Conservation (phyloP, 768 basidiomycete species). For the Melanogaster broomeanus region DNA sequence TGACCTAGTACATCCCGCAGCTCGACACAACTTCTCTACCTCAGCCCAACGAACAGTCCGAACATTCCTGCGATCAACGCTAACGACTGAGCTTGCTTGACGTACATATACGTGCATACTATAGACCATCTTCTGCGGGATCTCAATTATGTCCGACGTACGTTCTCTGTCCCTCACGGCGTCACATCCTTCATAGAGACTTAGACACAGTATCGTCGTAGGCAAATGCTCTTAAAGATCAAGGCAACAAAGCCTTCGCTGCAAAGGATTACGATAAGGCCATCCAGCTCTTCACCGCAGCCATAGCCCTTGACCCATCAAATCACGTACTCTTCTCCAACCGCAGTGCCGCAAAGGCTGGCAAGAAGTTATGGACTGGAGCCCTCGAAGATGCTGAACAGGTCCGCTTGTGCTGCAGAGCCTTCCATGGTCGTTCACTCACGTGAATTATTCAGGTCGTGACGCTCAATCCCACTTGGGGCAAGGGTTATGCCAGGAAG, state of each 20-base stretch:
- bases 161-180: conserved; percentile 9
- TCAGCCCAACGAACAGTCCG: neutral
- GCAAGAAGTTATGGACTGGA: conserved; percentile 72
- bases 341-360: conserved; percentile 87
- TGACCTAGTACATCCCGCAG: neutral
- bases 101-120: neutral
- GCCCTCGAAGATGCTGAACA: conserved; percentile 90
- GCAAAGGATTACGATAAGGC: conserved; percentile 92
- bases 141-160: conserved; percentile 37
- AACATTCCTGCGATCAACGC: neutral
- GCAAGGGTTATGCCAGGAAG: conserved; percentile 89
- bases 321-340: conserved; percentile 95
- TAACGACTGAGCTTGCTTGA: too few relatives aligned
- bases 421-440: conserved; percentile 2
- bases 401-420: conserved; percentile 44
- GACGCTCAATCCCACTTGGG: conserved; percentile 76
- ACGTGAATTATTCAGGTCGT: conserved; percentile 56
- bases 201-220: conserved; percentile 16
- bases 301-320: conserved; percentile 76
- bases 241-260: conserved; percentile 94
- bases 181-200: conserved; percentile 19
- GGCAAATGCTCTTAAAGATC: conserved; percentile 77
- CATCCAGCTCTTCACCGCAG: conserved; percentile 79
- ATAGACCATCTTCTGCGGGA: neutral
- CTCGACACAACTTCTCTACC: neutral